Evolutionary conservation across 257 asterid genomes (phyloP), one percentile per base, ranked within the genome.

Genomic region (Scutellaria baicalensis): DNA sequence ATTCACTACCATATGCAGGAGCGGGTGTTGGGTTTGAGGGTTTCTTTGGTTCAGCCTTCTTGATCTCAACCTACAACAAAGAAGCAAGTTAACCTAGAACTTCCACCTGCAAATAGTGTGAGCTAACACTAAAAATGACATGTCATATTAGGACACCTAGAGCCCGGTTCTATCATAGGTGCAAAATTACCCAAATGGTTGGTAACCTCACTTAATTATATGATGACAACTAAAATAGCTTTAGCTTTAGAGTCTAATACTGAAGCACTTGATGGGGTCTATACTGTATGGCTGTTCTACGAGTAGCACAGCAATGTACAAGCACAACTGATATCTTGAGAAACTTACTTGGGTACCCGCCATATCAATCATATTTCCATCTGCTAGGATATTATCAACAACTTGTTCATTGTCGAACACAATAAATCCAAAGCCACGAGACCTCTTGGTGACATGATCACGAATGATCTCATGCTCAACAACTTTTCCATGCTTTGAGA

Each of bases 41-140:
- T 93, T 90, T 93, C 97, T 93, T 93, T 85, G 97, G 98, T 90
- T 93, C 97, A 58, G 98, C 98, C 80, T 90, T 93, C 98, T 93
- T 93, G 93, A 90, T 79, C 96, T 93, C 98, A 90, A 93, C 98
- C 98, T 93, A 90, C 98, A 93, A 84, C 87, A 93, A 85, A 93
- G 91, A 89, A 93, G 85, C 92, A 90, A 71, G 91, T 93, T 83
- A 87, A 92, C 97, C 97, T 87, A 91, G 83, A 79, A 78, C 82
- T 81, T 74, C 70, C 74, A 69, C 77, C 86, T 80, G 82, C 81
- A 79, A 71, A 76, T 10, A 79, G 70, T 42, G 59, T 40, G 68
- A 81, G 72, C 87, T 79, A 58, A 78, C 66, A 62, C 94, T 77
- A 74, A 33, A 73, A 50, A 68, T 68, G 42, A 51, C 38, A 71